Percentiles rank a stretch among this genome's conserved stretches.
phyloP scores from a whole-genome alignment of 768 basidiomycete genomes.

The Boletus reticulatus region DNA sequence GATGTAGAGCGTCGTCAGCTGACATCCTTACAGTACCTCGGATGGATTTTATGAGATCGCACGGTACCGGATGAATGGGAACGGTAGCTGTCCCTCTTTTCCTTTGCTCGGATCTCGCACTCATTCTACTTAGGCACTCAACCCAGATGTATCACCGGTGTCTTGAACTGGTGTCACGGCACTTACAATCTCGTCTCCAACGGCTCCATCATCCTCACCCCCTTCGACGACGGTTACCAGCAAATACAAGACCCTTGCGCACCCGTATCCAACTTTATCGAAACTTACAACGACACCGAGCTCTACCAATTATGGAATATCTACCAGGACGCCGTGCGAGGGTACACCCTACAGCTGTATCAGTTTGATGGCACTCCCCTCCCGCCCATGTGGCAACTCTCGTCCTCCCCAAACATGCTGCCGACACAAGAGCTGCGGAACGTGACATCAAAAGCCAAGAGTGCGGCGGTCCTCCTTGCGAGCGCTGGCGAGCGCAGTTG shows the following conservation, averaged over 20 bases:
- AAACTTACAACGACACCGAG: constrained; percentile 78
- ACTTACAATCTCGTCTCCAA: constrained; percentile 64
- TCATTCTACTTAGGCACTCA: constrained; percentile 52
- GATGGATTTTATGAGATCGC: constrained; percentile 86
- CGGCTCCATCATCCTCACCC: constrained; percentile 73
- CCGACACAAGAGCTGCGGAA: constrained; percentile 70
- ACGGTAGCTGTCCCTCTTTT: constrained; percentile 49
- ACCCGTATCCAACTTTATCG: constrained; percentile 83
- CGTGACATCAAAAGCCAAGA: constrained; percentile 29
- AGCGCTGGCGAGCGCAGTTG: constrained; percentile 28
- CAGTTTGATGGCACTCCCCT: constrained; percentile 75
- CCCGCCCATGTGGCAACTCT: constrained; percentile 64
- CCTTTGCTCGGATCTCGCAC: not conserved
- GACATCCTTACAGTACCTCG: constrained; percentile 45
- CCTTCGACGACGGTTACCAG: constrained; percentile 87
- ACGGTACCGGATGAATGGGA: constrained; percentile 84
- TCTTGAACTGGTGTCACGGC: constrained; percentile 90
- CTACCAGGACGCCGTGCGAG: constrained; percentile 57
- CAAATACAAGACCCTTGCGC: constrained; percentile 95
- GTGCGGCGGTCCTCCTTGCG: constrained; percentile 9
- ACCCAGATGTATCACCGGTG: constrained; percentile 87
- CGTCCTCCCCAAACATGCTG: constrained; percentile 82
- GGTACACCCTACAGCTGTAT: constrained; percentile 75
- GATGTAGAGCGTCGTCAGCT: not conserved
- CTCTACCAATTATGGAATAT: constrained; percentile 67